Evolutionary conservation across 2,329 filamentous ascomycete genomes (phyloP).

Genomic region (Alternaria arbusti): DNA sequence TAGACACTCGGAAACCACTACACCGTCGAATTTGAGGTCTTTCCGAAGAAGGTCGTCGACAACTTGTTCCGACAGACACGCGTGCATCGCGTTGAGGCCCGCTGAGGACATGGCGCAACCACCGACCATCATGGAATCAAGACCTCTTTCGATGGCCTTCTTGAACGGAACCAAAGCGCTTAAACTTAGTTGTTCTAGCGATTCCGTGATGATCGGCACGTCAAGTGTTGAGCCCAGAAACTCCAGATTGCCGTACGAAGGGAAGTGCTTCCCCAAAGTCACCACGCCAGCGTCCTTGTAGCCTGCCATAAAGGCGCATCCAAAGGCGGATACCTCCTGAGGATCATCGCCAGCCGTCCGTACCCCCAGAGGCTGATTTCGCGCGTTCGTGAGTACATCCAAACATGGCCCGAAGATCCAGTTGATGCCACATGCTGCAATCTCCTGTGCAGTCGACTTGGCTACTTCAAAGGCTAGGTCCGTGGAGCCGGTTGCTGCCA

Average conservation of each 20-base stretch:
- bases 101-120: constrained; percentile 91
- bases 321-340: constrained; percentile 91
- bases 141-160: constrained; percentile 82
- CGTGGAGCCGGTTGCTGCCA: constrained; percentile 87
- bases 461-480: constrained; percentile 88
- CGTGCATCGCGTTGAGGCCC: constrained; percentile 93
- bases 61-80: constrained; percentile 89
- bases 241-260: constrained; percentile 93
- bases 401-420: constrained; percentile 92
- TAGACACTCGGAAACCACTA: constrained; percentile 92
- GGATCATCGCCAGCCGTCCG: constrained; percentile 91
- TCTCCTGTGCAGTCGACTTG: constrained; percentile 90
- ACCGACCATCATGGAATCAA: constrained; percentile 95
- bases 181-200: constrained; percentile 88
- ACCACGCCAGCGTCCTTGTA: constrained; percentile 90
- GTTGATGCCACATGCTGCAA: constrained; percentile 92
- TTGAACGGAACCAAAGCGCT: constrained; percentile 90
- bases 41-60: constrained; percentile 88
- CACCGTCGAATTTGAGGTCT: constrained; percentile 87
- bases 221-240: constrained; percentile 90
- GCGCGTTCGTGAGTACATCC: constrained; percentile 91
- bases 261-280: constrained; percentile 95
- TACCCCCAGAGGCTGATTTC: constrained; percentile 88
- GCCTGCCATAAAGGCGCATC: constrained; percentile 87
- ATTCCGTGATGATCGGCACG: constrained; percentile 95